Conservation (phyloP, 768 basidiomycete genomes). For the Tulasnella sp. region DNA sequence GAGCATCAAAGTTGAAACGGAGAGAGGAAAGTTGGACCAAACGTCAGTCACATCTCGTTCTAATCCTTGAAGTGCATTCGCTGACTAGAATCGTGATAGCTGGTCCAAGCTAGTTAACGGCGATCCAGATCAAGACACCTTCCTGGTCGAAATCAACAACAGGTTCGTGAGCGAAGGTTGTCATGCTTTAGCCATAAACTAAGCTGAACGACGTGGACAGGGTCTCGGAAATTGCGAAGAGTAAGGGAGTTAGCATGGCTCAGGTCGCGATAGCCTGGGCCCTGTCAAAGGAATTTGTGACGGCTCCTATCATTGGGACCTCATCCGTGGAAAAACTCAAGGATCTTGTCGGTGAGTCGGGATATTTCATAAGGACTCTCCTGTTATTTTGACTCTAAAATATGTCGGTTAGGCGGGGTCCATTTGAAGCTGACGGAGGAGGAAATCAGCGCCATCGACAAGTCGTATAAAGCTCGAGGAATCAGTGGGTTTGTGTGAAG, state of each 20-base stretch:
- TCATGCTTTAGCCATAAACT: background rate
- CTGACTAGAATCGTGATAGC: background rate
- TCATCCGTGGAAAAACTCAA: constrained; percentile 3
- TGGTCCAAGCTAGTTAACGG: background rate
- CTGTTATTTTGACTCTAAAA: background rate
- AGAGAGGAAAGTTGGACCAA: constrained; percentile 5
- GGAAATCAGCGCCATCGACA: background rate
- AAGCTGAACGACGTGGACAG: background rate
- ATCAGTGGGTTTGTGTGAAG: background rate
- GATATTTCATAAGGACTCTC: background rate
- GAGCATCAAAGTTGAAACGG: constrained; percentile 9
- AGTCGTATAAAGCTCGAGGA: background rate
- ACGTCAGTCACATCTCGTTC: background rate
- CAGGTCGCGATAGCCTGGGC: constrained; percentile 12
- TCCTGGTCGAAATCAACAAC: background rate
- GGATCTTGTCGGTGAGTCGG: background rate
- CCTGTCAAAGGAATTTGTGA: background rate
- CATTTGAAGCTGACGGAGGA: background rate
- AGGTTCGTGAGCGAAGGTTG: background rate
- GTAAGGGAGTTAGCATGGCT: constrained; percentile 1
- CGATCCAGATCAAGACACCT: background rate
- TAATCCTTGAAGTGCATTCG: background rate
- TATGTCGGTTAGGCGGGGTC: background rate
- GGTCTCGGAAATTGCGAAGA: background rate
- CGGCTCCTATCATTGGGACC: constrained; percentile 15